Base-by-base conservation (phyloP, 495 filamentous ascomycete species). In the Choiromyces venosus region DNA sequence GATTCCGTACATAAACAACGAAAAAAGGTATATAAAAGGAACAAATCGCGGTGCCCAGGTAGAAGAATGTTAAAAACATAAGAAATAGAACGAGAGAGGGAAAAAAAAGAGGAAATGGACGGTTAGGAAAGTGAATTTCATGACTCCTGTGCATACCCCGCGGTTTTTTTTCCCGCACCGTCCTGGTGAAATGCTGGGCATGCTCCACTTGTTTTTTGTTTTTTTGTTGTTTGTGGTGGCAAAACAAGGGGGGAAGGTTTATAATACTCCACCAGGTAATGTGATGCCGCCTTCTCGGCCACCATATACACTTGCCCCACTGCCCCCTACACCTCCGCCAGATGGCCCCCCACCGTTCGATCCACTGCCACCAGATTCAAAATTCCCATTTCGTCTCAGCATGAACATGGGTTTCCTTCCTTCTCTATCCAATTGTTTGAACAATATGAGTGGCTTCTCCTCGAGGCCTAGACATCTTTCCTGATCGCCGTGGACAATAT, bases 351-450 rank as follows among this genome's bases (percentile, higher is more conserved):
- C 71, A 2, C 69, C 70, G 10, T 44, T 35, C 29, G 33, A 61
- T 21, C 56, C 71, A 37, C 72, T 73, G 2, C 70, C 74, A n/a
- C 67, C 74, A 12, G 70, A 37, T 35, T 78, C 76, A 68, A 69
- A 77, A 37, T 78, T 78, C 10, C 78, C 79, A 65, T 81, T 81
- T 66, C 79, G 73, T 67, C 95, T 85, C 56, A 99, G 83, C 95
- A 99, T 99, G 81, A 98, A 99, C 95, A 99, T 98, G 40, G 95
- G 95, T 81, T 99, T 99, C 82, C 93, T 90, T 18, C 96, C 96
- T 83, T 99, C 95, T 78, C 91, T 92, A 82, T 97, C 93, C 65
- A 98, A 85, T 79, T 97, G 94, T 84, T 99, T 99, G 85, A 99
- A 99, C 72, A 99, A 84, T 71, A 97, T 93, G 61, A 99, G 86